These are phyloP conservation scores for Gracilaria caudata DNA, from an alignment of 23 red algal genomes.

Conservation along the genomic window DNA sequence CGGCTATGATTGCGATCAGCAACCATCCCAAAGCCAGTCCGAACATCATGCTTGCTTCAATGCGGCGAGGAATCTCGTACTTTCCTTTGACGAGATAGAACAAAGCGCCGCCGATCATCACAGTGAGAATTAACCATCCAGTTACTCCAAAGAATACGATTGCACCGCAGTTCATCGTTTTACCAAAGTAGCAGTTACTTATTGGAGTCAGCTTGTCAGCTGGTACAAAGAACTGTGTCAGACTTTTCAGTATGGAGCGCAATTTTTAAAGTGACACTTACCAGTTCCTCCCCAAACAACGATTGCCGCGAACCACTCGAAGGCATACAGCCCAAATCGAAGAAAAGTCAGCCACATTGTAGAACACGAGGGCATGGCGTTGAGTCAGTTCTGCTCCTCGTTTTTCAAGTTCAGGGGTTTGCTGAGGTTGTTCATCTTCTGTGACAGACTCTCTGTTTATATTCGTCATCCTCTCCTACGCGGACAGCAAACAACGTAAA, in stretches of 20 bases:
- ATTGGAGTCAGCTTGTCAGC: background rate
- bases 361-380: background rate
- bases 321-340: background rate
- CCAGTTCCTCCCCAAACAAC: conserved; percentile 17
- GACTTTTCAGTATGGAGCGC: background rate
- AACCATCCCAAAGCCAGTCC: conserved; percentile 4
- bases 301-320: conserved; percentile 1
- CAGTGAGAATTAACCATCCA: background rate
- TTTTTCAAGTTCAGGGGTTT: background rate
- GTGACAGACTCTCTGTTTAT: too few species aligned
- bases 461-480: too few species aligned
- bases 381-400: background rate
- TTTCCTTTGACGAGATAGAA: background rate
- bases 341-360: background rate
- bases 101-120: background rate
- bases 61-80: background rate
- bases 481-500: too few species aligned
- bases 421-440: too few species aligned
- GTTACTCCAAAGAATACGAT: conserved; percentile 9
- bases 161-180: background rate
- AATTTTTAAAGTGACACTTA: background rate
- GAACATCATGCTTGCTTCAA: conserved; percentile 6
- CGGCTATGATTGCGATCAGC: conserved; percentile 4
- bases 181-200: background rate
- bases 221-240: background rate